Base-by-base conservation (phyloP, 2,329 filamentous ascomycete species). In the Fusarium annulatum region DNA sequence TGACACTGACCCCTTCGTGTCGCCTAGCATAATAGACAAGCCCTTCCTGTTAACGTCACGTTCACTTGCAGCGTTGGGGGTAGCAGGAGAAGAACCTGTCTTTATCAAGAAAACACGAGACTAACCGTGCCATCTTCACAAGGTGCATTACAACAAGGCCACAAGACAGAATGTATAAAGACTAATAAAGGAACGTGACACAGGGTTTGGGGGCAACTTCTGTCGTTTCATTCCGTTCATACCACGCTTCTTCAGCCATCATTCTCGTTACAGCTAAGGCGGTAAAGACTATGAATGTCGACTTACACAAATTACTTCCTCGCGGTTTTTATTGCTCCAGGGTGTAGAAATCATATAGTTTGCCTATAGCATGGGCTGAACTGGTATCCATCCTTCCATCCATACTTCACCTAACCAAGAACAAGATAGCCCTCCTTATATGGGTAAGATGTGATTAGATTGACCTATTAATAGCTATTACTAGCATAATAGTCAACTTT, bases 301-400 rank as follows among this genome's bases (percentile, higher is more conserved):
- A 33, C 10, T 23, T 18, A 10, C 14, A 5, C 15, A 1, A 23
- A 19, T 34, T 14, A 9, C 1, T 34, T 34, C 18, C 8, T 51
- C 2, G 8, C 8, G 19, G 8, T 34, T 4, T 4, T 10, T 2
- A 11, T 51, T 23, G 5, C 5, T 14, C 14, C 19, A 7, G 11
- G 5, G 34, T 23, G 5, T 19, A 23, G 11, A 23, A 19, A n/a
- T 28, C 7, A 49, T n/a, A 10, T 21, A 28, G 18, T 21, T 28
- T 46, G 18, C 5, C 9, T 28, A 18, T 33, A 18, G 21, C 9
- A n/a, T n/a, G n/a, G 10, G 10, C 46, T 30, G 7, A 49, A 16
- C 28, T 12, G 46, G 28, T 30, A 18, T n/a, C 21, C 7, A 49
- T 30, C 19, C 6, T 26, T 26, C 26, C 26, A 30, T 26, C 16